phyloP scores from a whole-genome alignment of 768 basidiomycete genomes.

The Tylopilus vinaceipallidus region DNA sequence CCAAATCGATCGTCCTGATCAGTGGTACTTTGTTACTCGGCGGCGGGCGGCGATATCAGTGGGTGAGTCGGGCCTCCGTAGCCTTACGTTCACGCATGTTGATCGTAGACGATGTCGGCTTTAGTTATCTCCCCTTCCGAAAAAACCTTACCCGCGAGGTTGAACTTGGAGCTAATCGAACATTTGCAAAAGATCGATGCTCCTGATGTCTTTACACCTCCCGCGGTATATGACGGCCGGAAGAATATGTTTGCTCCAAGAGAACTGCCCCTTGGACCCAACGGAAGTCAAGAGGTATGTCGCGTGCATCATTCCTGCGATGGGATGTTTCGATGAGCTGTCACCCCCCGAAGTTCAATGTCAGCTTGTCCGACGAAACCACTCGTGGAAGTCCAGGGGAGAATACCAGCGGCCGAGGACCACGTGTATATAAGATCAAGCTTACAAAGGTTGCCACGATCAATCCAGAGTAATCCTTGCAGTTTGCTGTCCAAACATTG shows the following conservation, averaged over 20 bases:
- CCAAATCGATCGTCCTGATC: constrained; percentile 23
- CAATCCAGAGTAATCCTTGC: constrained; percentile 47
- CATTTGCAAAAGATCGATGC: constrained; percentile 56
- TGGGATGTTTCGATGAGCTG: constrained; percentile 1
- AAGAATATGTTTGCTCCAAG: constrained; percentile 72
- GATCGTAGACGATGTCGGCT: constrained; percentile 11
- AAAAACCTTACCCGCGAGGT: constrained; percentile 59
- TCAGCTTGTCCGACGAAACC: constrained; percentile 45
- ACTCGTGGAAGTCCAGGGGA: constrained; percentile 32
- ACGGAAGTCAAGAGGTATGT: constrained; percentile 50
- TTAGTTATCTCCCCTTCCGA: constrained; percentile 67
- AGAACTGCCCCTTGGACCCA: constrained; percentile 57
- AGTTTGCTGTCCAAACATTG: constrained; percentile 21
- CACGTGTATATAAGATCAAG: constrained; percentile 66
- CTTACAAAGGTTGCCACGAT: constrained; percentile 58
- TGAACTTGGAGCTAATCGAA: constrained; percentile 71
- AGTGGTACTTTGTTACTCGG: background rate
- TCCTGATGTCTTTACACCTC: constrained; percentile 69
- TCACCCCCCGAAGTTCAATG: constrained; percentile 51
- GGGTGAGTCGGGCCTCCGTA: constrained; percentile 10
- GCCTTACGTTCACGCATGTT: background rate
- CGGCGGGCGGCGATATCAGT: constrained; percentile 14
- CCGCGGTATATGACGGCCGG: constrained; percentile 73
- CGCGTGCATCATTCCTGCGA: background rate
- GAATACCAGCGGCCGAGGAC: constrained; percentile 38